Base-by-base conservation (phyloP, 1,139 yeast genomes). In the Saccharomyces uvarum region DNA sequence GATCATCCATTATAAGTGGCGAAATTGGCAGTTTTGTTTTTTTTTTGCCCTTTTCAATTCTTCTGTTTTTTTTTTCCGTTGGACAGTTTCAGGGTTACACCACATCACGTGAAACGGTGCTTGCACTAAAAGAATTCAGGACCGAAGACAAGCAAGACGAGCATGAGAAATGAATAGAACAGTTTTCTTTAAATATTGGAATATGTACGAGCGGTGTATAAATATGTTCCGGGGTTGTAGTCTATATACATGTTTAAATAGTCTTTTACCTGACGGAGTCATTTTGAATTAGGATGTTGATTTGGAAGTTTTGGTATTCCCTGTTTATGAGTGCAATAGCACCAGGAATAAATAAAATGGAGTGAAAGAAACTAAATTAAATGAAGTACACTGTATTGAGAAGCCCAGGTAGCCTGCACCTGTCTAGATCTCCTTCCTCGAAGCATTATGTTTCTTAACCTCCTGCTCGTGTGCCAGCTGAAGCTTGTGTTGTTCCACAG, bases 401-500 rank as follows among this genome's bases (percentile, higher is more conserved):
- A 38, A 11, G 6, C 1, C 13, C 24, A 19, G 26, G 19, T 16
- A 38, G 24, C 44, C 24, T 19, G 26, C 19, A 16, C 13, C 44
- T 38, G 44, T 38, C 13, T 38, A 38, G 4, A 38, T 38, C 24
- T 19, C 24, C 7, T 38, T 38, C 13, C 13, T 38, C 19, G 9
- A 5, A 13, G 44, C 44, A 38, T 16, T 24, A 11, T 38, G 19
- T 7, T 24, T 38, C 24, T 16, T 38, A 19, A 38, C 11, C 44
- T 38, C 44, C 24, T 38, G 44, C 44, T 38, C 44, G 4, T 19
- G 44, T 9, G 44, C n/a, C 16, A 38, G 29, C 48, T 47, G 33
- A 19, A 29, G 51, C 29, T 50, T 27, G 11, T 56, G 54, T 47
- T 55, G 57, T 29, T 56, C 56, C 21, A 54, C 53, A n/a, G 51